These are phyloP conservation scores for Xylariaceae sp. DNA, from an alignment of 2,329 filamentous ascomycete genomes.

Conservation along the genomic window DNA sequence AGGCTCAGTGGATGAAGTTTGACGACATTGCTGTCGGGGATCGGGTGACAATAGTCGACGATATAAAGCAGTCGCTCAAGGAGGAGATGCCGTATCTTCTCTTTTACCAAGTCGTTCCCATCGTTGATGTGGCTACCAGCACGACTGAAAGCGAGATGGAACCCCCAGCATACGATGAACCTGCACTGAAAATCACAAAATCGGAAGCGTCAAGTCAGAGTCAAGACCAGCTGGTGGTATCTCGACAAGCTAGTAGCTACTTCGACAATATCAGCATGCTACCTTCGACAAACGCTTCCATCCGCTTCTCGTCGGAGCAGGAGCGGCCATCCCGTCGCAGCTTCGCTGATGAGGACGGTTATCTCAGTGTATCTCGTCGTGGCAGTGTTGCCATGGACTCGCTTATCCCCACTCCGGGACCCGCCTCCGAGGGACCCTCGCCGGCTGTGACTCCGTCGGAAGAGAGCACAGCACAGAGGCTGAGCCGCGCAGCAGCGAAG, in stretches of 20 bases:
- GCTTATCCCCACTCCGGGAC: constrained; percentile 28
- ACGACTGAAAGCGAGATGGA: constrained; percentile 41
- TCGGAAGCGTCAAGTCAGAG: constrained; percentile 21
- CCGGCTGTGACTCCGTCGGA: constrained; percentile 40
- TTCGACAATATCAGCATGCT: constrained; percentile 33
- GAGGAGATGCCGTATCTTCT: constrained; percentile 90
- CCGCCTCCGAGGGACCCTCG: constrained; percentile 29
- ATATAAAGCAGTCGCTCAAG: constrained; percentile 66
- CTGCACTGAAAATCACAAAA: constrained; percentile 34
- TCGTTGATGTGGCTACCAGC: constrained; percentile 56
- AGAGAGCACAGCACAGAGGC: constrained; percentile 44
- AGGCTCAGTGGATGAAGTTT: constrained; percentile 81
- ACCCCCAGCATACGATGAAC: constrained; percentile 54
- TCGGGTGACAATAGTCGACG: constrained; percentile 68
- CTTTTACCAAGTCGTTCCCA: constrained; percentile 90
- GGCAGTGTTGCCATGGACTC: constrained; percentile 44
- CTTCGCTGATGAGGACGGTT: constrained; percentile 35
- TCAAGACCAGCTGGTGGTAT: constrained; percentile 22
- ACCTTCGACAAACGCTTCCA: constrained; percentile 34
- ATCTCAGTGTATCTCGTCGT: constrained; percentile 31
- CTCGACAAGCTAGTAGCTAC: constrained; percentile 34
- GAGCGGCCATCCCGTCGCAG: constrained; percentile 43
- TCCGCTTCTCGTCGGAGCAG: constrained; percentile 49
- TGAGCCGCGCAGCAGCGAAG: constrained; percentile 50
- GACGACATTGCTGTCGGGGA: constrained; percentile 69